These are phyloP conservation scores for Erodium trifolium DNA, from an alignment of 441 rosid genomes.

Conservation along the genomic window DNA sequence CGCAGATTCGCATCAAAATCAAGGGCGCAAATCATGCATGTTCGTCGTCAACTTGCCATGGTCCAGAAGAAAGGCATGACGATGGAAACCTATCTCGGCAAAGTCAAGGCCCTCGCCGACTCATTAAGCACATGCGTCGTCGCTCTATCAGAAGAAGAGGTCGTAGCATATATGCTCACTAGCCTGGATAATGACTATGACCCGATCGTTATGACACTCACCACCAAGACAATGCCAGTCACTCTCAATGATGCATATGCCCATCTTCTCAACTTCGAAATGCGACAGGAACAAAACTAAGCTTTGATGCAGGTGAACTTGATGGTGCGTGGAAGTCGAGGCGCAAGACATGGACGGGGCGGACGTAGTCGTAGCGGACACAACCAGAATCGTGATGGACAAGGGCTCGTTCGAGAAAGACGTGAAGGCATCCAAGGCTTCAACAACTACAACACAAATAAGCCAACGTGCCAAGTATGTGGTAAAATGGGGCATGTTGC, in stretches of 20 bases:
- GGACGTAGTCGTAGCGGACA: too few relatives aligned
- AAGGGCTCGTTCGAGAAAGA: too few relatives aligned
- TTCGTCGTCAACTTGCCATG: not conserved
- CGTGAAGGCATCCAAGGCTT: too few relatives aligned
- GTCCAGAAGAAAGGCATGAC: not conserved
- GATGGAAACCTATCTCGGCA: not conserved
- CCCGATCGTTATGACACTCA: not conserved
- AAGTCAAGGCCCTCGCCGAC: not conserved
- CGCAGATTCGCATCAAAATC: not conserved
- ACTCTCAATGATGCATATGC: not conserved
- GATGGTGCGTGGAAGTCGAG: too few relatives aligned
- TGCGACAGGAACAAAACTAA: not conserved
- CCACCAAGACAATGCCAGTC: not conserved
- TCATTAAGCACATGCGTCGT: not conserved
- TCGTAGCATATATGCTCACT: not conserved
- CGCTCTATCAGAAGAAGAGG: not conserved
- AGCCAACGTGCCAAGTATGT: too few relatives aligned
- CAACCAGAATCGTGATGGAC: too few relatives aligned
- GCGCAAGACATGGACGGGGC: too few relatives aligned
- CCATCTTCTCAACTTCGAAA: not conserved
- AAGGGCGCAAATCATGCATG: not conserved
- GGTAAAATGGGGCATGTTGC: too few relatives aligned
- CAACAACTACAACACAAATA: too few relatives aligned
- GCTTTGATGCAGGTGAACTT: not conserved
- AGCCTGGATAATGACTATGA: not conserved